phyloP scores from a whole-genome alignment of 2,329 filamentous ascomycete species.

The Fusarium robinianum region DNA sequence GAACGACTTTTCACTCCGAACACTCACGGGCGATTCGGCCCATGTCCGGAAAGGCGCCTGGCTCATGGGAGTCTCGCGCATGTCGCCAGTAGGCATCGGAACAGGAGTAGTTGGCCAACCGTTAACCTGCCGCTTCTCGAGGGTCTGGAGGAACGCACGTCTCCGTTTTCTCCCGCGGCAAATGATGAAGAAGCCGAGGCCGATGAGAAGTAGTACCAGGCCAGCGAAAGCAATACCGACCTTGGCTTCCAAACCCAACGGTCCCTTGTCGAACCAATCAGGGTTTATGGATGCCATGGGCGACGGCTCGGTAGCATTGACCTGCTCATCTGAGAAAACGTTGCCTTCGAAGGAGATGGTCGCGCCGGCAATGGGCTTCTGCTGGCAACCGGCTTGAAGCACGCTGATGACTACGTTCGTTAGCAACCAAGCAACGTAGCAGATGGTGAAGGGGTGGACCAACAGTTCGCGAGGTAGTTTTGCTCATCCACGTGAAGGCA shows the following conservation, averaged over 20 bases:
- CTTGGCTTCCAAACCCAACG: conserved; percentile 58
- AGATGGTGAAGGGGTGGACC: conserved; percentile 20
- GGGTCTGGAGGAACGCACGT: conserved; percentile 54
- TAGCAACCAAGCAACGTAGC: conserved; percentile 20
- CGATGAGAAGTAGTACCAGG: conserved; percentile 51
- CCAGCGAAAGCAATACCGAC: conserved; percentile 62
- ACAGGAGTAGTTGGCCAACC: conserved; percentile 49
- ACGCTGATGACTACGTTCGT: conserved; percentile 50
- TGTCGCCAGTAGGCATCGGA: conserved; percentile 34
- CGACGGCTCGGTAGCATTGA: conserved; percentile 57
- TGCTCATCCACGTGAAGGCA: conserved; percentile 50
- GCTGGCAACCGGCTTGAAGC: conserved; percentile 60
- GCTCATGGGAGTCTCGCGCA: conserved; percentile 54
- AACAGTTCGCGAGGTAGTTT: conserved; percentile 59
- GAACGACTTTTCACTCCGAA: conserved; percentile 45
- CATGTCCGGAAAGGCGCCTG: conserved; percentile 57
- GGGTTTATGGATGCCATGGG: conserved; percentile 47
- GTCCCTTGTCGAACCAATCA: conserved; percentile 48
- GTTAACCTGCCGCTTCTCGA: conserved; percentile 47
- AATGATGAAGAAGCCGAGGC: conserved; percentile 58
- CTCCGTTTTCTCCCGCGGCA: conserved; percentile 61
- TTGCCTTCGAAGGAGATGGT: conserved; percentile 56
- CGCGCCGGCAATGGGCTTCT: conserved; percentile 52
- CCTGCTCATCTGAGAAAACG: conserved; percentile 53
- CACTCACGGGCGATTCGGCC: conserved; percentile 58